phyloP scores from a whole-genome alignment of 768 basidiomycete genomes.

The Trametes gibbosa region DNA sequence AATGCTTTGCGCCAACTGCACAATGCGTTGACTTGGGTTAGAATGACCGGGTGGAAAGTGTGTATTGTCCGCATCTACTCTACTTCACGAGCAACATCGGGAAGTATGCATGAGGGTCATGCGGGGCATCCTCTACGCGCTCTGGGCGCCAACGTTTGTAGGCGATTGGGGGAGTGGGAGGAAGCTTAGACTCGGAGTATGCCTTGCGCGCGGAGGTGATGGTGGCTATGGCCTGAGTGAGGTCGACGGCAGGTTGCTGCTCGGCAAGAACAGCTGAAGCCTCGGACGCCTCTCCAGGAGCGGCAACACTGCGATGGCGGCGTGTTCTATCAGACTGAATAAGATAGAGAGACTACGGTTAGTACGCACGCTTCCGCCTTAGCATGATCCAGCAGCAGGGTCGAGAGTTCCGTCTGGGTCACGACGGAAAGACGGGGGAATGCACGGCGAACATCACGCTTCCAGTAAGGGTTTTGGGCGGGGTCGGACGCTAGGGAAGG shows the following conservation, averaged over 20 bases:
- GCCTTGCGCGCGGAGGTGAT: constrained; percentile 55
- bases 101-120: constrained; percentile 79
- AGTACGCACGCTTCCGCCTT: constrained; percentile 56
- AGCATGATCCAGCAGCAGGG: constrained; percentile 79
- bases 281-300: constrained; percentile 43
- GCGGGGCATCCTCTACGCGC: constrained; percentile 74
- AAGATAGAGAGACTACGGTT: not conserved
- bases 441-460: constrained; percentile 88
- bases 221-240: constrained; percentile 70
- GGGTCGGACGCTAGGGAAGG: constrained; percentile 70
- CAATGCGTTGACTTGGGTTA: not conserved
- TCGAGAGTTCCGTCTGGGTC: constrained; percentile 79
- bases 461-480: constrained; percentile 93
- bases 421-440: constrained; percentile 92
- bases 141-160: constrained; percentile 75
- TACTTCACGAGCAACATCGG: constrained; percentile 63
- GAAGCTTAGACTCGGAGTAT: constrained; percentile 63
- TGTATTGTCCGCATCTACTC: constrained; percentile 17
- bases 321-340: constrained; percentile 4
- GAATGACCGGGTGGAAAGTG: not conserved
- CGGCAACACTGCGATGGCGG: constrained; percentile 44
- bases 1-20: too few relatives aligned
- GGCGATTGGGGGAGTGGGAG: constrained; percentile 68
- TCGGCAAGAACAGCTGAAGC: constrained; percentile 42
- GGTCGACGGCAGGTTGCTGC: constrained; percentile 48